Conservation (phyloP, 2,329 filamentous ascomycete species). For the Fusarium pilosicola region DNA sequence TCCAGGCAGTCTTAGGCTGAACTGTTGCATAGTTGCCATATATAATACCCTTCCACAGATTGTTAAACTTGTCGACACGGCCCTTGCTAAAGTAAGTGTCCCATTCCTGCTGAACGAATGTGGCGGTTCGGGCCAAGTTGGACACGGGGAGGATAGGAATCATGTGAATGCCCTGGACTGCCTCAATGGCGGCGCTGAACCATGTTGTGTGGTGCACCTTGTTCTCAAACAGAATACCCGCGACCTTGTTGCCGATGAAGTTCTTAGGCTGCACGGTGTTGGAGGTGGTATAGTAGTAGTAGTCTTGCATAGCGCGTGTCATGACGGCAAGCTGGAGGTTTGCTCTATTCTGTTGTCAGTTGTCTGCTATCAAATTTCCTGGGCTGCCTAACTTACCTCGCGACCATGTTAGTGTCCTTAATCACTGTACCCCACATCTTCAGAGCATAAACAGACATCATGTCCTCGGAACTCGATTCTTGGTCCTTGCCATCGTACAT, state of each 20-base stretch:
- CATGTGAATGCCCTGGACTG: slow-evolving; percentile 84
- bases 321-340: slow-evolving; percentile 87
- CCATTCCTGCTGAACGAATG: slow-evolving; percentile 88
- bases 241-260: slow-evolving; percentile 84
- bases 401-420: slow-evolving; percentile 82
- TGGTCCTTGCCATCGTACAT: slow-evolving; percentile 80
- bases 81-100: slow-evolving; percentile 77
- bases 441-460: slow-evolving; percentile 84
- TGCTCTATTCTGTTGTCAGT: slow-evolving; percentile 56
- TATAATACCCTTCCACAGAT: slow-evolving; percentile 88
- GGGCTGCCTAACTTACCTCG: slow-evolving; percentile 59
- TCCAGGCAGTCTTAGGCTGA: slow-evolving; percentile 74
- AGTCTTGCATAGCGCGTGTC: slow-evolving; percentile 76
- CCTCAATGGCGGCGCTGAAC: slow-evolving; percentile 79
- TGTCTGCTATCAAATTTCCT: neutral
- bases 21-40: slow-evolving; percentile 84
- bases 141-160: slow-evolving; percentile 77
- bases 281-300: slow-evolving; percentile 80
- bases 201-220: slow-evolving; percentile 94
- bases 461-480: slow-evolving; percentile 91
- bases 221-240: slow-evolving; percentile 86
- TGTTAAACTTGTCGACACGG: slow-evolving; percentile 70
- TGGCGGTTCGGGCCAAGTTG: slow-evolving; percentile 70
- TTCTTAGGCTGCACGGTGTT: slow-evolving; percentile 77
- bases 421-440: slow-evolving; percentile 92